Evolutionary conservation across 352 stramenopile genomes (phyloP), one percentile per base, ranked within the genome.

Genomic region (Phytophthora brassicae): DNA sequence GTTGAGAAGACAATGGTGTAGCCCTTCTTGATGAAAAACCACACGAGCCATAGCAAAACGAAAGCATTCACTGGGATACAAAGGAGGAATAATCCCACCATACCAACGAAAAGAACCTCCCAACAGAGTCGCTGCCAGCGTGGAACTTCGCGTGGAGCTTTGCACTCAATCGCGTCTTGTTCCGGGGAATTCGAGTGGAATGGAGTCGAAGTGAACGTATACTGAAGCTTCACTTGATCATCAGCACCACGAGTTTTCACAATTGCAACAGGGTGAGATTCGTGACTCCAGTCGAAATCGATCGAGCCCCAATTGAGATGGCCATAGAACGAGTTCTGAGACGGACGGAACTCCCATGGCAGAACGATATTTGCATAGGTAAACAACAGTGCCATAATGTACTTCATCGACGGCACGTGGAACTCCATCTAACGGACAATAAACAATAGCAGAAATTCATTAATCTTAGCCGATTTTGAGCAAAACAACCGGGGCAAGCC

Each of bases 301-400:
- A 98, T 84, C 45, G 95, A 89, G n/a, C 85, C 94, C 84, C 95
- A 97, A 70, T 98, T 98, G 22, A 97, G 66, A 41, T 88, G 87
- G 22, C 92, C 85, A 50, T 94, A 96, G 62, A 88, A 94, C 42
- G 82, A 60, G 50, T 87, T 60, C 36, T 81, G 58, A 11, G 72
- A 43, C 13, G 81, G 70, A 35, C 81, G 85, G 72, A 91, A 88
- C 54, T 96, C 73, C 86, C 86, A 94, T 49, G 82, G 84, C 53
- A 95, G 48, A 16, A 88, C 45, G 47, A 92, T 47, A 69, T 91
- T 95, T 8, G 72, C 77, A 33, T 83, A 81, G 19, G 86, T 92
- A 56, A 88, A 90, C 26, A 84, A 16, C 33, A 92, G 58, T 22
- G 76, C 75, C 50, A 85, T 79, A 42, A 88, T 67, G 53, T 82